Conservation (phyloP, 1,284 basidiomycete species). For the Ganoderma multipileum region DNA sequence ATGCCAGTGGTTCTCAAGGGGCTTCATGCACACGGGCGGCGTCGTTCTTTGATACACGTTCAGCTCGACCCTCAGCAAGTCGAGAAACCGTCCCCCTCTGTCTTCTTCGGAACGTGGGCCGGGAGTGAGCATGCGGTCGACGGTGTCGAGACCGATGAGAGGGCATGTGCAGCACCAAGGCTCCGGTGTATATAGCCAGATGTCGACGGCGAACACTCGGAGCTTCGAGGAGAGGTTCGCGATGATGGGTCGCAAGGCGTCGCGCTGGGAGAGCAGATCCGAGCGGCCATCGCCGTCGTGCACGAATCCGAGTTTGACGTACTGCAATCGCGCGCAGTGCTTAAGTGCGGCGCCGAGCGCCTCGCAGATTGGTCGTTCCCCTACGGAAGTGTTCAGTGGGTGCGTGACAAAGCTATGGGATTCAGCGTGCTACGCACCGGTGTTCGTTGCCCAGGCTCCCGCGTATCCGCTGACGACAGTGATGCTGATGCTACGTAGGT, state of each 20-base stretch:
- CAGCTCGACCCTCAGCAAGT: not conserved
- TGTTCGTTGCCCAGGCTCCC: too few relatives aligned
- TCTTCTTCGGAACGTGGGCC: not conserved
- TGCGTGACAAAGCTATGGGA: too few relatives aligned
- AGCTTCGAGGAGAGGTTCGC: not conserved
- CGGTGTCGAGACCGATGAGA: not conserved
- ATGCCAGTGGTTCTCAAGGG: not conserved
- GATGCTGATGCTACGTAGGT: not conserved
- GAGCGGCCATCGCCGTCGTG: not conserved
- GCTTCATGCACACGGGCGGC: not conserved
- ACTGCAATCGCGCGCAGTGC: not conserved
- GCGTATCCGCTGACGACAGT: not conserved
- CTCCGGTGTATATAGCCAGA: not conserved
- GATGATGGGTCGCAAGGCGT: not conserved
- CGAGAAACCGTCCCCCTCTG: not conserved
- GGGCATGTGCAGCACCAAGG: not conserved
- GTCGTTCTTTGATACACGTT: not conserved
- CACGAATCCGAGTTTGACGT: not conserved
- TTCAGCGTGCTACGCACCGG: not conserved
- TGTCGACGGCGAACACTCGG: not conserved
- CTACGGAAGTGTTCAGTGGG: not conserved
- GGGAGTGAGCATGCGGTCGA: not conserved
- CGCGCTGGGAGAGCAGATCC: not conserved
- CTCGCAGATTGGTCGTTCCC: not conserved
- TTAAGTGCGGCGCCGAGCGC: not conserved